Conservation (phyloP, 208 protist genomes). For the Trypanosoma brucei region DNA sequence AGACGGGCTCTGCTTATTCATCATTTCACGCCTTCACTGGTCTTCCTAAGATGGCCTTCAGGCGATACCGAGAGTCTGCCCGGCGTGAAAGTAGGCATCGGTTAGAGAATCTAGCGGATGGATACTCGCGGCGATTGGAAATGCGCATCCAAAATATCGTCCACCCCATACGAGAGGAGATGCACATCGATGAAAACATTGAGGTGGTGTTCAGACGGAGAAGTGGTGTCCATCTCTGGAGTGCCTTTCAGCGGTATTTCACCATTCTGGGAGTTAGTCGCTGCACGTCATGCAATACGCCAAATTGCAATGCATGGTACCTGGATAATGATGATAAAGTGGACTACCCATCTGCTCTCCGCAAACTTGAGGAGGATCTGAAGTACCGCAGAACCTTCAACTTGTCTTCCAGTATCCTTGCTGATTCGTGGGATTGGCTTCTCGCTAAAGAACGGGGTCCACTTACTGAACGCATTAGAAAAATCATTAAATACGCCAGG, state of each 20-base stretch:
- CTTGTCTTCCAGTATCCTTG: background rate
- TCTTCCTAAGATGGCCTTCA: constrained; percentile 3
- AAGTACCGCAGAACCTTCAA: background rate
- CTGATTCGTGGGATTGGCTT: constrained; percentile 37
- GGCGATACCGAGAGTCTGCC: background rate
- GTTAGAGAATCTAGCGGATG: background rate
- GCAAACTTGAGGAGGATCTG: background rate
- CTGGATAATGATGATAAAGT: constrained; percentile 15
- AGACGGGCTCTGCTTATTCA: constrained; percentile 3
- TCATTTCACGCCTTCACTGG: constrained; percentile 17
- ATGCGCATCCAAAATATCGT: constrained; percentile 8
- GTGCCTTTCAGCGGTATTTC: constrained; percentile 17
- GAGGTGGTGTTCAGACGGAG: background rate
- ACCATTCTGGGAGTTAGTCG: constrained; percentile 9
- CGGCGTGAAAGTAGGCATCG: background rate
- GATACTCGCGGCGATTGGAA: constrained; percentile 1
- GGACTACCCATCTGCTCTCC: constrained; percentile 4
- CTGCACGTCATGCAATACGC: background rate
- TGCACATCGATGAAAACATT: constrained; percentile 1
- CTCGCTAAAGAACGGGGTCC: constrained; percentile 14
- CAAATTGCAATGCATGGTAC: constrained; percentile 7
- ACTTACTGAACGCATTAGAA: constrained; percentile 27
- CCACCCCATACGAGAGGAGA: constrained; percentile 4
- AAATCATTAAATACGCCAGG: constrained; percentile 22
- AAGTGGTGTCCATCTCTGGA: background rate